Base-by-base conservation (phyloP, 768 basidiomycete species). In the Cantharellus anzutake region DNA sequence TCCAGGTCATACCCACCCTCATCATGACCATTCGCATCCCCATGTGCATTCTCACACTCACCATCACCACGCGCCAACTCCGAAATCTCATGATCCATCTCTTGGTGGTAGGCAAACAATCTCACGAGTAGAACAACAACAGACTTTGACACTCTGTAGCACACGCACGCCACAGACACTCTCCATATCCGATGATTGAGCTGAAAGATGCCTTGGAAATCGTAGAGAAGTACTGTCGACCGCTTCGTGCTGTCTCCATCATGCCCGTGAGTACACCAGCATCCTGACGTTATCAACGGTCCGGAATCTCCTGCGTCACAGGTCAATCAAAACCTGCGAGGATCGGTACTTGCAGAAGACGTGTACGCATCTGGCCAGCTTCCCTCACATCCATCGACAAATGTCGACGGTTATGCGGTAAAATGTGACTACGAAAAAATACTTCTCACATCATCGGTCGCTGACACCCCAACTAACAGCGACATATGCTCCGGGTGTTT, bases 401-500 rank as follows among this genome's bases (percentile, higher is more conserved):
- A 80, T 64, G 88, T 90, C 5, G 90, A 93, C 68, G 90, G 90
- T 0, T 94, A 94, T 67, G 90, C 90, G 3, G 69, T 92, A 0
- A 74, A 79, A 61, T 80, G 86, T 86, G 65, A 62, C 78, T 63
- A 2, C 34, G 34, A 7, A 39, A 3, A 5, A 29, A 50, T 56
- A 5, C 5, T 39, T 11, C 4, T 53, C 5, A 51, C 48, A 59
- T 14, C 4, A 5, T 3, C 48, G 2, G 4, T 29, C n/a, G 51
- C 4, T 48, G 3, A 7, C 38, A 61, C 20, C 4, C n/a, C 3
- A 4, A 57, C n/a, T 11, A 58, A 4, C 63, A 89, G 86, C 83
- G 3, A 75, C 77, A 58, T 79, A 85, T 63, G 71, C 73, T 0
- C 78, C 83, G 2, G 85, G 82, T 3, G 68, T 75, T 11, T 88